phyloP scores from a whole-genome alignment of 2,329 filamentous ascomycete species.

The Domatiomyces catenatus region DNA sequence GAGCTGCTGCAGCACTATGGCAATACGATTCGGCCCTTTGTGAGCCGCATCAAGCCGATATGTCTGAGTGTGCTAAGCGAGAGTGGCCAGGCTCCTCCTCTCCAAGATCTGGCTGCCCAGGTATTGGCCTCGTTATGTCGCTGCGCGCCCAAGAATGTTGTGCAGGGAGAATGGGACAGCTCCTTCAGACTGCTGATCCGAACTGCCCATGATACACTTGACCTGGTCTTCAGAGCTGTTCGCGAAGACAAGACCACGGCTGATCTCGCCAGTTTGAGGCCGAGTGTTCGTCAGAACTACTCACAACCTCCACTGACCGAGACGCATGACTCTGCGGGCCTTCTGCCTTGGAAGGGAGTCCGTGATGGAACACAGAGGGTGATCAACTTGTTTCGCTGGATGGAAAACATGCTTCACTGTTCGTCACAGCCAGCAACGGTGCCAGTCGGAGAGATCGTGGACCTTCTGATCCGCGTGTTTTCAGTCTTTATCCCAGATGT shows the following conservation, averaged over 20 bases:
- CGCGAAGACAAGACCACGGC: slow-evolving; percentile 68
- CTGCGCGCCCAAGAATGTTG: slow-evolving; percentile 65
- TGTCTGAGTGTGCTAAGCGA: slow-evolving; percentile 44
- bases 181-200: slow-evolving; percentile 46
- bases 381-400: slow-evolving; percentile 46
- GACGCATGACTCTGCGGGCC: slow-evolving; percentile 29
- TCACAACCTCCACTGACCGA: slow-evolving; percentile 24
- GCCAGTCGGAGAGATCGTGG: slow-evolving; percentile 51
- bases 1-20: slow-evolving; percentile 65
- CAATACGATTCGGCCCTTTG: slow-evolving; percentile 65
- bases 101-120: slow-evolving; percentile 45
- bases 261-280: slow-evolving; percentile 26
- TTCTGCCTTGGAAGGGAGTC: slow-evolving; percentile 63
- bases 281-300: slow-evolving; percentile 23
- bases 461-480: slow-evolving; percentile 55
- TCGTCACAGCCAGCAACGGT: slow-evolving; percentile 53
- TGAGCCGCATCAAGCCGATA: slow-evolving; percentile 49
- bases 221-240: slow-evolving; percentile 63
- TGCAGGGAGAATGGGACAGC: slow-evolving; percentile 63
- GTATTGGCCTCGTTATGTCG: slow-evolving; percentile 59
- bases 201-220: slow-evolving; percentile 54
- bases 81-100: slow-evolving; percentile 37
- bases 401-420: slow-evolving; percentile 48
- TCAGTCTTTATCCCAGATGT: slow-evolving; percentile 42
- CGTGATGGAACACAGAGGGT: slow-evolving; percentile 57